These are phyloP conservation scores for Russula foetens DNA, from an alignment of 768 basidiomycete species.

Conservation along the genomic window DNA sequence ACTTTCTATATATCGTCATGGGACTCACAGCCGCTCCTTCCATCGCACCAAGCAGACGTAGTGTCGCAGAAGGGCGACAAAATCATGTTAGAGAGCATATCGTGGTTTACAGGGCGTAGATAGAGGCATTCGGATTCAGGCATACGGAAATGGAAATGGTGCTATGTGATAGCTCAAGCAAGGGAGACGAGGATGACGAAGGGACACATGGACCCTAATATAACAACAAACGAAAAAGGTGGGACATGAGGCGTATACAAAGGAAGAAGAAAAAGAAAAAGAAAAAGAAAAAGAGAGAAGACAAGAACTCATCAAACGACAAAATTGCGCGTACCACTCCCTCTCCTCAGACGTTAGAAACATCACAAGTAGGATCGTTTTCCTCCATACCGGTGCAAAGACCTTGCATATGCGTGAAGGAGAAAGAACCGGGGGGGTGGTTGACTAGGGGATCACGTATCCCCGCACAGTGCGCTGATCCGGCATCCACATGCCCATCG, in stretches of 20 bases:
- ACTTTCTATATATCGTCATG: too few species aligned
- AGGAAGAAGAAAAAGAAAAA: background rate
- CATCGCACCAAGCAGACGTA: background rate
- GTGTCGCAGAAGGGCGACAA: background rate
- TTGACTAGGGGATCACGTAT: slow-evolving; percentile 5
- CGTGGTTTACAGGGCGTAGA: slow-evolving; percentile 9
- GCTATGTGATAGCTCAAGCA: background rate
- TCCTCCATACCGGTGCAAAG: background rate
- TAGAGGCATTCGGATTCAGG: background rate
- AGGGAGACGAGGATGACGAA: background rate
- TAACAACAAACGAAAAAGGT: background rate
- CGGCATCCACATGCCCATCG: slow-evolving; percentile 12
- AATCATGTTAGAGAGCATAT: slow-evolving; percentile 8
- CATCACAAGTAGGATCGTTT: too few species aligned
- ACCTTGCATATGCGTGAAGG: too few species aligned
- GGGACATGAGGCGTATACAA: background rate
- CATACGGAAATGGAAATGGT: background rate
- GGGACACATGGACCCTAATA: background rate
- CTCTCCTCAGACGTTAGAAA: background rate
- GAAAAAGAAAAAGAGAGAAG: background rate
- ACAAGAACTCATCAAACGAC: background rate
- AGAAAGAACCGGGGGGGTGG: too few species aligned
- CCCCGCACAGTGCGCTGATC: slow-evolving; percentile 14
- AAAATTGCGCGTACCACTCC: background rate
- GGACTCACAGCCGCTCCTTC: background rate